Evolutionary conservation across 768 basidiomycete species (phyloP).

Genomic region (Suillus spraguei): DNA sequence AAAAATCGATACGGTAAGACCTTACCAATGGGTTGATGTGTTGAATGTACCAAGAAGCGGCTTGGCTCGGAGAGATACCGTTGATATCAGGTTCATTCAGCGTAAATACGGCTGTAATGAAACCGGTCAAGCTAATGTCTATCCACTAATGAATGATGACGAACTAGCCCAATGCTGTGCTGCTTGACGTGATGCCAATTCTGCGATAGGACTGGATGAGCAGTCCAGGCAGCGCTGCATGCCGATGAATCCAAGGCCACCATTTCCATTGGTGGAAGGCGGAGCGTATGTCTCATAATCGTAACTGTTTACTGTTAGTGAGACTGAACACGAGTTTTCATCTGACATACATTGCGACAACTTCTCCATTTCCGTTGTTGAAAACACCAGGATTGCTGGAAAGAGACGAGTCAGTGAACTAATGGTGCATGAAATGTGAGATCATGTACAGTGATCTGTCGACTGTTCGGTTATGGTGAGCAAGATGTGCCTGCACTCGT

Average conservation of each 20-base stretch:
- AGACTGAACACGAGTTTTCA: background rate
- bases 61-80: conserved; percentile 28
- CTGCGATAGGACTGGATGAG: conserved; percentile 36
- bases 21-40: conserved; percentile 39
- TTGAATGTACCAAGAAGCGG: conserved; percentile 40
- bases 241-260: conserved; percentile 41
- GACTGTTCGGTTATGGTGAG: conserved; percentile 17
- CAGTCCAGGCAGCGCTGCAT: conserved; percentile 43
- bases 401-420: conserved; percentile 5
- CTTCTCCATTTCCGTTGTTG: conserved; percentile 36
- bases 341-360: conserved; percentile 34
- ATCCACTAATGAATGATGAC: conserved; percentile 12
- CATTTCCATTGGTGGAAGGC: conserved; percentile 36
- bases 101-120: conserved; percentile 32
- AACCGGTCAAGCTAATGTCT: background rate
- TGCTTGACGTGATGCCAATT: conserved; percentile 35
- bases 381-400: conserved; percentile 31
- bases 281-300: conserved; percentile 41
- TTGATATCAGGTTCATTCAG: conserved; percentile 41
- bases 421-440: background rate
- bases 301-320: conserved; percentile 27
- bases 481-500: background rate
- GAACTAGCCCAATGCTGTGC: conserved; percentile 34
- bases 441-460: conserved; percentile 33
- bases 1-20: background rate